phyloP scores from a whole-genome alignment of 2,329 filamentous ascomycete species.

The Penicillium italicum region DNA sequence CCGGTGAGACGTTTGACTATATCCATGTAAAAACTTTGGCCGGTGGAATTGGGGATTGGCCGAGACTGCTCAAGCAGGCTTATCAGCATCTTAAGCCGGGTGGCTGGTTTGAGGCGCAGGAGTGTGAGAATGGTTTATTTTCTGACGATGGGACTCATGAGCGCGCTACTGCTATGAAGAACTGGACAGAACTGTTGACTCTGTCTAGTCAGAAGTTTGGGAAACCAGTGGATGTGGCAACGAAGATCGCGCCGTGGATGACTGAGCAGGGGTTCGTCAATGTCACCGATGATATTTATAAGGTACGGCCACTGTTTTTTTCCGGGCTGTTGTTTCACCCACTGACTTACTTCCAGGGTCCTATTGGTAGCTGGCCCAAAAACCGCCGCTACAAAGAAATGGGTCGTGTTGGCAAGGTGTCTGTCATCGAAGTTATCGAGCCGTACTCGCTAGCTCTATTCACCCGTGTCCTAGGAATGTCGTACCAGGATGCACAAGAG shows the following conservation, averaged over 20 bases:
- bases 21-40: conserved; percentile 38
- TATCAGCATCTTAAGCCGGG: conserved; percentile 34
- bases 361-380: conserved; percentile 36
- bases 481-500: conserved; percentile 30
- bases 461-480: conserved; percentile 36
- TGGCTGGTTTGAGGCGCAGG: conserved; percentile 38
- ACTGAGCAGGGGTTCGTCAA: conserved; percentile 32
- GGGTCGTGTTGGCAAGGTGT: conserved; percentile 31
- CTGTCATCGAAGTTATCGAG: conserved; percentile 33
- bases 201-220: conserved; percentile 33
- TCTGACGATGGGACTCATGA: conserved; percentile 35
- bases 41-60: conserved; percentile 39
- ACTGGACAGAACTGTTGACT: conserved; percentile 32
- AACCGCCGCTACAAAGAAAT: conserved; percentile 34
- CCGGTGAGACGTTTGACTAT: conserved; percentile 40
- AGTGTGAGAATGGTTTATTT: conserved; percentile 27
- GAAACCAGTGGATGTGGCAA: conserved; percentile 35
- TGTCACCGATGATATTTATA: conserved; percentile 35
- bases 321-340: neutral
- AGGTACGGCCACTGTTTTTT: conserved; percentile 21
- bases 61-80: conserved; percentile 29
- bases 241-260: conserved; percentile 28
- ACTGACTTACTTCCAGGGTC: conserved; percentile 25
- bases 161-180: conserved; percentile 22
- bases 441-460: conserved; percentile 41